Percentiles rank a stretch among this genome's conserved stretches.
phyloP scores from a whole-genome alignment of 192 early-diverging fungal genomes.

The Entomortierella chlamydospora region DNA sequence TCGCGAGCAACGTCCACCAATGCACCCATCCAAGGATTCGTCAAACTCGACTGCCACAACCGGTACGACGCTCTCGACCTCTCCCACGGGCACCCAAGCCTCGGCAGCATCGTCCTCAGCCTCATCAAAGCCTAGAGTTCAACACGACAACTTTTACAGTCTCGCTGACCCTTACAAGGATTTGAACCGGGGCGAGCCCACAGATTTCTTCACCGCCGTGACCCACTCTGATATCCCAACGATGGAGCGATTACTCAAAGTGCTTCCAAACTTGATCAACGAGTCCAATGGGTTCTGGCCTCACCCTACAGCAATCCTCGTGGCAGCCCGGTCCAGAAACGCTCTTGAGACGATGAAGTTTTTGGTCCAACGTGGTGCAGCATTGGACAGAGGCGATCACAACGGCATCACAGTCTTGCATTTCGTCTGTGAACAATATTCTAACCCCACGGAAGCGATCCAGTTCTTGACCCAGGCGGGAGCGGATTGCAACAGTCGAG shows the following conservation, averaged over 20 bases:
- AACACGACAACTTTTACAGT: constrained; percentile 41
- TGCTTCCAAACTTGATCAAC: constrained; percentile 32
- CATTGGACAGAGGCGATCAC: constrained; percentile 42
- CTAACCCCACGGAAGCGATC: constrained; percentile 27
- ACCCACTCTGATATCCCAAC: constrained; percentile 30
- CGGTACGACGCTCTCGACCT: constrained; percentile 19
- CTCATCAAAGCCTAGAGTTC: constrained; percentile 15
- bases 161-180: constrained; percentile 44
- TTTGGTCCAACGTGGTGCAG: constrained; percentile 26
- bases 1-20: constrained; percentile 4
- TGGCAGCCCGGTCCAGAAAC: constrained; percentile 36
- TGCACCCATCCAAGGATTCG: constrained; percentile 24
- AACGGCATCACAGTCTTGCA: constrained; percentile 48
- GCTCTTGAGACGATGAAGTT: constrained; percentile 38
- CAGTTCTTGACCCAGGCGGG: constrained; percentile 33
- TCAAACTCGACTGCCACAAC: constrained; percentile 16
- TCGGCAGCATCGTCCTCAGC: constrained; percentile 5
- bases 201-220: constrained; percentile 40
- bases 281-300: constrained; percentile 50
- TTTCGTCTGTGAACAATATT: constrained; percentile 48
- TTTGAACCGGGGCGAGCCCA: constrained; percentile 29
- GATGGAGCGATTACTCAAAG: constrained; percentile 38
- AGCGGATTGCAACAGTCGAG: constrained; percentile 40
- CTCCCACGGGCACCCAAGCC: constrained; percentile 1
- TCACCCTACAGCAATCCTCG: constrained; percentile 39